Conservation (phyloP, 805 yeast species). For the Phaffomyces thermotolerans region DNA sequence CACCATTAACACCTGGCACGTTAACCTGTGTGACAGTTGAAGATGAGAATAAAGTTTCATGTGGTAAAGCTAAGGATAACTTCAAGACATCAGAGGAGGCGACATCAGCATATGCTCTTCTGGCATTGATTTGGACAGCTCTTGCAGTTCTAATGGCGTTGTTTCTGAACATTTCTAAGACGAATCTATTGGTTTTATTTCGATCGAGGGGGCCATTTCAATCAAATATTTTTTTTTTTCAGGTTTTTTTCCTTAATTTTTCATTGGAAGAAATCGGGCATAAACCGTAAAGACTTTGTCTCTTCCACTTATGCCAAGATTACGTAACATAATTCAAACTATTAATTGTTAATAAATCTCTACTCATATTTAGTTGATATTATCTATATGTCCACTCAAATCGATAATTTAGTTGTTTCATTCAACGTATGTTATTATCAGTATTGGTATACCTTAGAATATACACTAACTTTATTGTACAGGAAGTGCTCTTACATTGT, state of each 20-base stretch:
- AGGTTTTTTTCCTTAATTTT: slow-evolving; percentile 5
- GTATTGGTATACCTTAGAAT: neutral
- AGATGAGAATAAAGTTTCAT: slow-evolving; percentile 56
- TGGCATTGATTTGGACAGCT: slow-evolving; percentile 44
- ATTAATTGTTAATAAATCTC: too few species aligned
- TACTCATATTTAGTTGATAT: neutral
- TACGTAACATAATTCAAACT: too few species aligned
- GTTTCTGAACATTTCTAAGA: slow-evolving; percentile 23
- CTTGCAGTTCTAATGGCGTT: slow-evolving; percentile 24
- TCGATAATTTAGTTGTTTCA: slow-evolving; percentile 11
- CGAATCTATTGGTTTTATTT: neutral
- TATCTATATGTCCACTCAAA: slow-evolving; percentile 10
- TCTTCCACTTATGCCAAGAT: neutral
- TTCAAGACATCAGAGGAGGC: slow-evolving; percentile 65
- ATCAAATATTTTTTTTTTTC: neutral
- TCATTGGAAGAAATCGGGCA: slow-evolving; percentile 7
- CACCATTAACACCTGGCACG: slow-evolving; percentile 93
- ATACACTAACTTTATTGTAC: neutral
- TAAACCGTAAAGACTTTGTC: neutral
- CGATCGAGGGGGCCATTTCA: slow-evolving; percentile 2
- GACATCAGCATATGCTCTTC: slow-evolving; percentile 90
- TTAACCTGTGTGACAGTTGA: slow-evolving; percentile 64
- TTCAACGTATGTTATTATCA: slow-evolving; percentile 8
- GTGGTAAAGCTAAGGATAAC: slow-evolving; percentile 88
- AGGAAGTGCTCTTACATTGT: slow-evolving; percentile 21